phyloP scores from a whole-genome alignment of 2,329 filamentous ascomycete genomes.

The Colletotrichum plurivorum region DNA sequence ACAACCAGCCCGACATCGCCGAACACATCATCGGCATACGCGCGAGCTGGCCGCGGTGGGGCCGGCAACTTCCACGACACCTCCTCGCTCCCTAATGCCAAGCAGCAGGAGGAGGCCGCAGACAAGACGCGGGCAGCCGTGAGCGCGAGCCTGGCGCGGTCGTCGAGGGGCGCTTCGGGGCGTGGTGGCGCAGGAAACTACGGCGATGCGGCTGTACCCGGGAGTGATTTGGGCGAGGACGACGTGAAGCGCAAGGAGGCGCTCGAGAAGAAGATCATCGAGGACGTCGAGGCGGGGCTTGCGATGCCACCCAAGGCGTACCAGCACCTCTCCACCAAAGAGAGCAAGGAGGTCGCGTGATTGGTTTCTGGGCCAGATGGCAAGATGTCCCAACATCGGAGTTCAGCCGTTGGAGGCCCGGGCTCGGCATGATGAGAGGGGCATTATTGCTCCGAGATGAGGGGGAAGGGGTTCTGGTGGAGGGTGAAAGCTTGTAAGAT shows the following conservation, averaged over 20 bases:
- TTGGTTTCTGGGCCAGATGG: not conserved
- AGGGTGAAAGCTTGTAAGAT: constrained; percentile 11
- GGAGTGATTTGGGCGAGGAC: constrained; percentile 44
- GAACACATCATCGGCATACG: constrained; percentile 46
- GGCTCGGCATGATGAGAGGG: not conserved
- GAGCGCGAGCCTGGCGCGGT: constrained; percentile 46
- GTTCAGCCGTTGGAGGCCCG: not conserved
- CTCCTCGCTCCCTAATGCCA: constrained; percentile 49
- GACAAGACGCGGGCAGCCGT: constrained; percentile 52
- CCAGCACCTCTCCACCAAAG: constrained; percentile 44
- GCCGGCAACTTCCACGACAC: constrained; percentile 71
- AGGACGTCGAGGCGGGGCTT: constrained; percentile 64
- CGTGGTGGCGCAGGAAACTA: constrained; percentile 74
- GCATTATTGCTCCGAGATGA: not conserved
- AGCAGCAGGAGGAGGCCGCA: constrained; percentile 52
- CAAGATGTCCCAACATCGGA: not conserved
- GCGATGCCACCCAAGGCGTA: constrained; percentile 63
- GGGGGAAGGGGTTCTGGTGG: constrained; percentile 8
- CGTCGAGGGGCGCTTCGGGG: constrained; percentile 52
- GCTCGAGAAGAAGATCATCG: constrained; percentile 58
- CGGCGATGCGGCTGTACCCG: constrained; percentile 45
- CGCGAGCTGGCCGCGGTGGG: constrained; percentile 69
- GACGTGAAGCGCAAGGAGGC: constrained; percentile 52
- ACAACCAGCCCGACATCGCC: constrained; percentile 44
- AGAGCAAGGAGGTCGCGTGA: constrained; percentile 42